Evolutionary conservation across 805 yeast genomes (phyloP).

Genomic region (Teunomyces kruisii): DNA sequence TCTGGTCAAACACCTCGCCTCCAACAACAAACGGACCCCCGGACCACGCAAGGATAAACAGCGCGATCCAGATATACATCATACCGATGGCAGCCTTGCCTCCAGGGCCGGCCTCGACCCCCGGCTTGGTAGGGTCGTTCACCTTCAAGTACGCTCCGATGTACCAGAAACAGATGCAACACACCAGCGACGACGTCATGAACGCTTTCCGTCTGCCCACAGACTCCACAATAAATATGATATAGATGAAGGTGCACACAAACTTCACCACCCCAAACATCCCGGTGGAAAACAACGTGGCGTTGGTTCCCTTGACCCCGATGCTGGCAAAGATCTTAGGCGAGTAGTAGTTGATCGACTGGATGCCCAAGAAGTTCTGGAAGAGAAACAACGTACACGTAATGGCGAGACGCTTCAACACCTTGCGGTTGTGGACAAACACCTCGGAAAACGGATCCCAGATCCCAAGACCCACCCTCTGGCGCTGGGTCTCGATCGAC

Average conservation of each 20-base stretch:
- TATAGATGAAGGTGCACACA: slow-evolving; percentile 33
- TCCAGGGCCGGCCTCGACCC: slow-evolving; percentile 35
- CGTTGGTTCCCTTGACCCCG: slow-evolving; percentile 38
- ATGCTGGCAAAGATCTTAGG: slow-evolving; percentile 34
- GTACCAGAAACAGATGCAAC: slow-evolving; percentile 40
- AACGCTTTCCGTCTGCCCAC: slow-evolving; percentile 37
- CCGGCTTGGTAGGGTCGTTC: slow-evolving; percentile 33
- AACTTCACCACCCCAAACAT: slow-evolving; percentile 41
- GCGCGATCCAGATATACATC: slow-evolving; percentile 44
- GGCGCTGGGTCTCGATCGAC: slow-evolving; percentile 28
- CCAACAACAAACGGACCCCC: slow-evolving; percentile 44
- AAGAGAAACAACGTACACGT: slow-evolving; percentile 34
- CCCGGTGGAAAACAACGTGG: slow-evolving; percentile 39
- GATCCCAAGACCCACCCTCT: slow-evolving; percentile 30
- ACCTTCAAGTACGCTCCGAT: slow-evolving; percentile 37
- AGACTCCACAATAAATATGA: slow-evolving; percentile 35
- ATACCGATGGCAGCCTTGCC: slow-evolving; percentile 40
- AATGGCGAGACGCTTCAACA: slow-evolving; percentile 28
- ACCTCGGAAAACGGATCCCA: slow-evolving; percentile 36
- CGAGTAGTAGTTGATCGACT: slow-evolving; percentile 39
- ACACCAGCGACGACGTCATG: slow-evolving; percentile 33
- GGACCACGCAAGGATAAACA: slow-evolving; percentile 41
- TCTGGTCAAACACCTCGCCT: slow-evolving; percentile 39
- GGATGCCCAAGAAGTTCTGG: slow-evolving; percentile 42
- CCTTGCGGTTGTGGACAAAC: slow-evolving; percentile 23